Conservation (phyloP, 345 rosid species). For the Viola odorata region DNA sequence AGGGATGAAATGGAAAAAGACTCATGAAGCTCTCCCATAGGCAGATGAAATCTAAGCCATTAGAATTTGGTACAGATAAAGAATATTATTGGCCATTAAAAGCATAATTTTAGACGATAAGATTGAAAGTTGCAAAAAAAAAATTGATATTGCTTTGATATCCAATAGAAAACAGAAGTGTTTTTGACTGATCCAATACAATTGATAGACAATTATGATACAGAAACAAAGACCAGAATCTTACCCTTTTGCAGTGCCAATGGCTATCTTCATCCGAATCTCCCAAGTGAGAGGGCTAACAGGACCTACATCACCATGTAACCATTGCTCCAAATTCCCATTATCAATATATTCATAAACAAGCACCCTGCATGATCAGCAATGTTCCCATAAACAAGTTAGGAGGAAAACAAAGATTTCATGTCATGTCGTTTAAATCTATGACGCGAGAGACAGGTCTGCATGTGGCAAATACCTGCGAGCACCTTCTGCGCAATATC, state of each 20-base stretch:
- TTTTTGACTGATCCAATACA: not conserved
- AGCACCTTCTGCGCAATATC: conserved; percentile 80
- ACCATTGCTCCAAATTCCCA: conserved; percentile 96
- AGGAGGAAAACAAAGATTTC: not conserved
- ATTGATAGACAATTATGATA: not conserved
- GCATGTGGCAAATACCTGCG: conserved; percentile 47
- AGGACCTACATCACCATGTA: conserved; percentile 89
- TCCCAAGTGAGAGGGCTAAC: conserved; percentile 90
- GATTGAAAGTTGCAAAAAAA: no score
- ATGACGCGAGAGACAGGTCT: not conserved
- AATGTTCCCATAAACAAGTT: not conserved
- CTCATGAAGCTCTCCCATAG: no score
- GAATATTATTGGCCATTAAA: no score
- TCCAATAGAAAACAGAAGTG: no score
- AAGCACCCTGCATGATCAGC: conserved; percentile 62
- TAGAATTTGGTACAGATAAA: no score
- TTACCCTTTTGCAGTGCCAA: conserved; percentile 92
- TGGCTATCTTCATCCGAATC: conserved; percentile 82
- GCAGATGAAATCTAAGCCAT: no score
- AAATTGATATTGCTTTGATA: no score
- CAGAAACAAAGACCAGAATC: not conserved
- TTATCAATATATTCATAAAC: conserved; percentile 86
- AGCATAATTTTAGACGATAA: no score
- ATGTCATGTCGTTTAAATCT: not conserved
- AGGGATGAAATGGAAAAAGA: not conserved